Percentiles rank a stretch among this genome's conserved stretches.
Evolutionary conservation across 139 green algal genomes (phyloP).

Genomic region (Chlorella sp.): DNA sequence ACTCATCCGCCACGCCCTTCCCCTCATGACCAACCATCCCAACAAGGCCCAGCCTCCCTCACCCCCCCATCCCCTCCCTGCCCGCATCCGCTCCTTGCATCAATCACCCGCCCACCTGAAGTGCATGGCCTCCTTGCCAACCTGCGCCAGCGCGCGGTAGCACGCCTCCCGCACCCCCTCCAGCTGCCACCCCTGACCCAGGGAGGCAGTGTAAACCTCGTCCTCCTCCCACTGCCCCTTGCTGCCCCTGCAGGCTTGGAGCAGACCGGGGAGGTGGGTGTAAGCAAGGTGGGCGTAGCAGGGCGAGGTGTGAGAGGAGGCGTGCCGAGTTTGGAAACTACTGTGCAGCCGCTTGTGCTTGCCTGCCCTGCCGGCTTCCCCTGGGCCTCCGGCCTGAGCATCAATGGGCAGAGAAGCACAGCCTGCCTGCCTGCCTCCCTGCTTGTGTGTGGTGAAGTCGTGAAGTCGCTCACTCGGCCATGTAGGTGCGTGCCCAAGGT

Average conservation of each 20-base stretch:
- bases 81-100: too few relatives aligned
- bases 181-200: conserved; percentile 77
- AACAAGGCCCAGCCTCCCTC: neutral
- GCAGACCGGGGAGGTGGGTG: neutral
- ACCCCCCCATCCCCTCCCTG: neutral
- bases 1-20: too few relatives aligned
- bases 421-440: neutral
- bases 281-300: too few relatives aligned
- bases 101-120: conserved; percentile 51
- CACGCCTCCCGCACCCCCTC: conserved; percentile 68
- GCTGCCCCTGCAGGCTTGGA: neutral
- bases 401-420: neutral
- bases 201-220: conserved; percentile 53
- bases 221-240: conserved; percentile 67
- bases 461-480: too few relatives aligned
- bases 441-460: too few relatives aligned
- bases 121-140: conserved; percentile 83
- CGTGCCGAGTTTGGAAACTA: too few relatives aligned
- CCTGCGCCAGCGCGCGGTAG: conserved; percentile 67
- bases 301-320: too few relatives aligned
- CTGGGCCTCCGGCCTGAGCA: neutral
- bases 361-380: neutral
- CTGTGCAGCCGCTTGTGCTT: neutral
- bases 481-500: too few relatives aligned
- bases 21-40: too few relatives aligned